phyloP scores from a whole-genome alignment of 2,329 filamentous ascomycete species.

The Xylaria sp. region DNA sequence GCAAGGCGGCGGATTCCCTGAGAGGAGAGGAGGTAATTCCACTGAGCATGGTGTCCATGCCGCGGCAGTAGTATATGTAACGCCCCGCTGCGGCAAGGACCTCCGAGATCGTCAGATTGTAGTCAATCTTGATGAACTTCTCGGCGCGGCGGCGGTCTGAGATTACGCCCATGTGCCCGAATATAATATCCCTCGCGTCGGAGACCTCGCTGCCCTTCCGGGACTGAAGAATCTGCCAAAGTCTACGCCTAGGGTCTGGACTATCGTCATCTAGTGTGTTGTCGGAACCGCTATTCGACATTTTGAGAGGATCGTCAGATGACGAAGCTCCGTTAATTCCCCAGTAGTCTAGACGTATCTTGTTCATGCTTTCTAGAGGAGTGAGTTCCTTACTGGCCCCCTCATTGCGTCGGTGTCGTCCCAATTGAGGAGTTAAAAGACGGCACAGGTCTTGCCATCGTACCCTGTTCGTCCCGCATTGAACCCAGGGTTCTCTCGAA shows the following conservation, averaged over 20 bases:
- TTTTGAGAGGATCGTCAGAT: neutral
- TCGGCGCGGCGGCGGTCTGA: neutral
- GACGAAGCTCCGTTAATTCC: neutral
- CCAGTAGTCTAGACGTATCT: neutral
- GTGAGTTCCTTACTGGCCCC: neutral
- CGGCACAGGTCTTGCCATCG: constrained; percentile 13
- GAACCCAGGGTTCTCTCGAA: constrained; percentile 21
- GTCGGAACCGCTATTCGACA: too few relatives aligned
- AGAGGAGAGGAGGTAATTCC: neutral
- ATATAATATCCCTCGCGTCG: constrained; percentile 24
- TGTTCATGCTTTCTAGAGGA: neutral
- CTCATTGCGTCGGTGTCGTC: neutral
- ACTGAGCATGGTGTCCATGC: neutral
- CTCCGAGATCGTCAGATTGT: neutral
- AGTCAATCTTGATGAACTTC: constrained; percentile 19
- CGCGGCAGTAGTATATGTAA: neutral
- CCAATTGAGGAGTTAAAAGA: neutral
- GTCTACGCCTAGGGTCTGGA: neutral
- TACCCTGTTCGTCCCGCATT: constrained; percentile 13
- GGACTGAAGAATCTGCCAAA: constrained; percentile 11
- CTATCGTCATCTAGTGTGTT: too few relatives aligned
- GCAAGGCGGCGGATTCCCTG: neutral
- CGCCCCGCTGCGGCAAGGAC: neutral
- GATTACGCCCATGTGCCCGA: constrained; percentile 22
- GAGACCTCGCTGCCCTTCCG: constrained; percentile 5